Percentiles rank a stretch among this genome's conserved stretches.
Conservation (phyloP, 208 protist species). For the Trypanosoma theileri region DNA sequence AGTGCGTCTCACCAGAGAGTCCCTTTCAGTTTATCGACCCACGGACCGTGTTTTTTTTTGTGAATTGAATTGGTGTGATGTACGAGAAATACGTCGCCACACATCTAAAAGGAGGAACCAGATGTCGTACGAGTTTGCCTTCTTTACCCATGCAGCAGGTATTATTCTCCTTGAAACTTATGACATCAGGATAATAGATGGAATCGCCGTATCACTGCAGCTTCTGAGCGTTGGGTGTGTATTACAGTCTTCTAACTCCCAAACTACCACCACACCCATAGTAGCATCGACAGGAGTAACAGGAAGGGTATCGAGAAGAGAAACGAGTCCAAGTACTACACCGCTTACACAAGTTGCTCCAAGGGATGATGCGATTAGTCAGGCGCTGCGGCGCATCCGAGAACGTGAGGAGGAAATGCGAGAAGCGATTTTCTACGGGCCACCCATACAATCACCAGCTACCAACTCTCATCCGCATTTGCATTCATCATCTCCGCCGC, state of each 20-base stretch:
- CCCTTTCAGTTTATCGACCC: constrained; percentile 11
- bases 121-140: constrained; percentile 8
- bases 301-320: background rate
- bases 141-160: background rate
- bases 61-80: constrained; percentile 14
- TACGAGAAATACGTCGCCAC: constrained; percentile 15
- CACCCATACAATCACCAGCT: background rate
- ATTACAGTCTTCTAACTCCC: background rate
- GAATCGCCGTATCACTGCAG: constrained; percentile 5
- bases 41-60: constrained; percentile 13
- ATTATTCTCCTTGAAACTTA: constrained; percentile 13
- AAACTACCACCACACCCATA: background rate
- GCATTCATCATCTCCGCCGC: background rate
- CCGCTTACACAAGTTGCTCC: background rate
- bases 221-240: background rate
- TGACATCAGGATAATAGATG: constrained; percentile 2
- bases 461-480: background rate
- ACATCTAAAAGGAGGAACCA: background rate
- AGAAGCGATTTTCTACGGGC: constrained; percentile 14
- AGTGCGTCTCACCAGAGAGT: constrained; percentile 9
- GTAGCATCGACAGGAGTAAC: background rate
- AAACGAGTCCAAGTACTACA: background rate
- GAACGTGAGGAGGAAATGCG: constrained; percentile 22
- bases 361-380: background rate
- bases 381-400: constrained; percentile 15